phyloP scores from a whole-genome alignment of 352 stramenopile genomes.

The Globisporangium middletonii region DNA sequence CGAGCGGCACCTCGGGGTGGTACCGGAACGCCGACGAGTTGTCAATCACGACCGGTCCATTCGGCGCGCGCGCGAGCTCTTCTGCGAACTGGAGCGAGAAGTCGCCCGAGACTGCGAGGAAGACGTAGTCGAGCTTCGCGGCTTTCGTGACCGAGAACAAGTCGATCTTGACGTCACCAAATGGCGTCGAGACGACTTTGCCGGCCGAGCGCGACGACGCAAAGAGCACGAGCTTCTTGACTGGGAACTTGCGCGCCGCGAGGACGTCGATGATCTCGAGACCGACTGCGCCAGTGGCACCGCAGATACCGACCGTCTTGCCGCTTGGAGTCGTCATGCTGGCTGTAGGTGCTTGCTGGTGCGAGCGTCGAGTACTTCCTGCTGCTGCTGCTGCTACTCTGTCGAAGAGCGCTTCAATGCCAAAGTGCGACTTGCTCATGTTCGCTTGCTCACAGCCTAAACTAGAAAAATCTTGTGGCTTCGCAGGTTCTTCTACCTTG shows the following conservation, averaged over 20 bases:
- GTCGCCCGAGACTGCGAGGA: conserved; percentile 95
- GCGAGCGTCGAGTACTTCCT: too few species aligned
- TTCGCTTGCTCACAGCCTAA: too few species aligned
- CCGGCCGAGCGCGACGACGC: conserved; percentile 92
- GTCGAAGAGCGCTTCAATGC: too few species aligned
- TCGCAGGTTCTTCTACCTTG: too few species aligned
- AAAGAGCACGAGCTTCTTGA: conserved; percentile 93
- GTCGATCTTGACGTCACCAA: conserved; percentile 92
- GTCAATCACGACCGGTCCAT: conserved; percentile 95
- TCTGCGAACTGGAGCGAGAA: conserved; percentile 95
- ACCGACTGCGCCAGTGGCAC: conserved; percentile 92
- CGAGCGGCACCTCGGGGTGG: conserved; percentile 86
- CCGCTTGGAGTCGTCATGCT: conserved; percentile 46
- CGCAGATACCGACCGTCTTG: conserved; percentile 77
- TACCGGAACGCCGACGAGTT: conserved; percentile 98
- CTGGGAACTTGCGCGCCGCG: conserved; percentile 78
- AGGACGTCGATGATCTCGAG: conserved; percentile 96
- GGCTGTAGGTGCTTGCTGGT: background rate
- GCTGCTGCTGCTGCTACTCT: too few species aligned
- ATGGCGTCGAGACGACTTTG: conserved; percentile 85
- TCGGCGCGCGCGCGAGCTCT: conserved; percentile 76
- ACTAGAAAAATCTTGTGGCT: too few species aligned
- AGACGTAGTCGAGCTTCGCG: conserved; percentile 93
- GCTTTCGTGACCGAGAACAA: conserved; percentile 93
- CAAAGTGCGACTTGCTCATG: too few species aligned